These are phyloP conservation scores for Cystobasidium slooffiae DNA, from an alignment of 1,284 basidiomycete genomes.

Conservation along the genomic window DNA sequence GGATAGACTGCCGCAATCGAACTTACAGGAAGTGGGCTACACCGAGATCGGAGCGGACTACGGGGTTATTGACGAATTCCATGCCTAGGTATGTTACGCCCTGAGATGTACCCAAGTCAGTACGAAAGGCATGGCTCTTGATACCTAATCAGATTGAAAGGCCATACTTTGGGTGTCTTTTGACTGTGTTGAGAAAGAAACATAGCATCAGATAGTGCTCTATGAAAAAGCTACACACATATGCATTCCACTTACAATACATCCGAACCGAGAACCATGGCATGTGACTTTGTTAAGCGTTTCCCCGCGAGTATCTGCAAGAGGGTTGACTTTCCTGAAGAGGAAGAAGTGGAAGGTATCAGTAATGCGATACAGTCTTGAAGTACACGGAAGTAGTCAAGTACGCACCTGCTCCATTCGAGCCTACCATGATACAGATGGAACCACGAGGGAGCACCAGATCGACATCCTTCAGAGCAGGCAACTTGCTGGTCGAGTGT, in stretches of 20 bases:
- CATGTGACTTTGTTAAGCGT: conserved; percentile 68
- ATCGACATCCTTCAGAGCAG: conserved; percentile 68
- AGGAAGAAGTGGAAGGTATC: not conserved
- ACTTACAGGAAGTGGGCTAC: conserved; percentile 78
- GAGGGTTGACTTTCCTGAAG: conserved; percentile 84
- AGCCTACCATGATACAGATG: conserved; percentile 80
- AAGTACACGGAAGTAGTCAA: not conserved
- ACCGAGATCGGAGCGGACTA: conserved; percentile 88
- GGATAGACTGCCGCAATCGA: not conserved
- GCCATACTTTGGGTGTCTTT: no score
- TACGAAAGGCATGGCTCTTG: not conserved
- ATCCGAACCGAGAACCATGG: conserved; percentile 76
- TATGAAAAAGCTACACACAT: not conserved
- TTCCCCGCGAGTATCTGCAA: conserved; percentile 94
- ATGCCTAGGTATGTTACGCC: conserved; percentile 78
- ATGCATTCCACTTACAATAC: conserved; percentile 64
- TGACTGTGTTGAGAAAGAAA: no score
- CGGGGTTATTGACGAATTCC: conserved; percentile 88
- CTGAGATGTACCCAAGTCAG: conserved; percentile 47
- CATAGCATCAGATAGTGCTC: no score
- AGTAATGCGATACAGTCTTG: conserved; percentile 9
- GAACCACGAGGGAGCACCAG: conserved; percentile 72
- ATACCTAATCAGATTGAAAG: no score
- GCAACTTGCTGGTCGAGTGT: conserved; percentile 50
- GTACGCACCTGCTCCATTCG: conserved; percentile 76